phyloP scores from a whole-genome alignment of 2,329 filamentous ascomycete genomes.

The Lachnellula arida region DNA sequence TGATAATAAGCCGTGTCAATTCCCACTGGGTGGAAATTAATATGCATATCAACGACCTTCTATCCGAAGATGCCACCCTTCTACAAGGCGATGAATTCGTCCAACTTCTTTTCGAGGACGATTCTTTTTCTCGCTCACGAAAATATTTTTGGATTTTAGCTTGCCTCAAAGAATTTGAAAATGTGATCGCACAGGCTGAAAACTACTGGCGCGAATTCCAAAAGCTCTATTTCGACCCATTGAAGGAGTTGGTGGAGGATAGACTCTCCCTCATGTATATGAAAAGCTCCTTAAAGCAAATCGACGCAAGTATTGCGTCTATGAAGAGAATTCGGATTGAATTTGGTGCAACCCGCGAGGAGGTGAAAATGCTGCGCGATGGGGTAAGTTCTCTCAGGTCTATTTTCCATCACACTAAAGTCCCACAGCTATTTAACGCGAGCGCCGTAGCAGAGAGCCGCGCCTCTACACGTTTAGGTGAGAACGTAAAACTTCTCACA shows the following conservation, averaged over 20 bases:
- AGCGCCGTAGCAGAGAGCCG: constrained; percentile 1
- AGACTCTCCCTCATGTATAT: background rate
- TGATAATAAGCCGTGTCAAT: background rate
- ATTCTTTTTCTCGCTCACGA: background rate
- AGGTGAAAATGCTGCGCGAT: background rate
- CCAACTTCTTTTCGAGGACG: background rate
- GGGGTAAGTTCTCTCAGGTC: background rate
- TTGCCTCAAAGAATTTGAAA: background rate
- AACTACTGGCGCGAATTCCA: background rate
- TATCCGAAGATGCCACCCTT: background rate
- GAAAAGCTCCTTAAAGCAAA: background rate
- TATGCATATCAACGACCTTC: background rate
- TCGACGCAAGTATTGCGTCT: no score
- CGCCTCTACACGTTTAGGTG: background rate
- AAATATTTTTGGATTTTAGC: background rate
- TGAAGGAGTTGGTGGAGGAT: background rate
- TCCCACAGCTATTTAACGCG: background rate
- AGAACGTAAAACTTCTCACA: constrained; percentile 1
- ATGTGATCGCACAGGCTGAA: background rate
- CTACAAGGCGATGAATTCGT: background rate
- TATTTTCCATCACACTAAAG: background rate
- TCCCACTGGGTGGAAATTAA: background rate
- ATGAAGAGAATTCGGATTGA: background rate
- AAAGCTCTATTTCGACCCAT: background rate
- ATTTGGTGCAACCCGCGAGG: background rate